Conservation (phyloP, 495 filamentous ascomycete species). For the Neurospora africana region DNA sequence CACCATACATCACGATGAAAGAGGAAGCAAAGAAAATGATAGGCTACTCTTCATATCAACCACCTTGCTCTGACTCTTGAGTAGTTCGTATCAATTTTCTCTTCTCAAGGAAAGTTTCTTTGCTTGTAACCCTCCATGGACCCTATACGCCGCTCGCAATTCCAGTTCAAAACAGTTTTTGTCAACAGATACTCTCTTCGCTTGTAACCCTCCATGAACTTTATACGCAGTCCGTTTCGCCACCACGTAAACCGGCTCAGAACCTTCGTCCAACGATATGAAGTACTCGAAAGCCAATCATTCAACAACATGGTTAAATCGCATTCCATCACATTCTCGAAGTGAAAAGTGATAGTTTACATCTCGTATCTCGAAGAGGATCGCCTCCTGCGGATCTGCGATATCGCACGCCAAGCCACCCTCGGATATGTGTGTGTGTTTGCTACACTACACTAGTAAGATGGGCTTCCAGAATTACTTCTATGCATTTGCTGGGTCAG, state of each 20-base stretch:
- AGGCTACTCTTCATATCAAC: not conserved
- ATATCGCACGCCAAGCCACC: not conserved
- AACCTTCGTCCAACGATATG: not conserved
- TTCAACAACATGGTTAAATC: not conserved
- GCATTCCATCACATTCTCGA: not conserved
- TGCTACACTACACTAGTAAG: not conserved
- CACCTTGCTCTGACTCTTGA: not conserved
- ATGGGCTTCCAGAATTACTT: not conserved
- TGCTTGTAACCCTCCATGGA: not conserved
- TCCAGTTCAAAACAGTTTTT: not conserved
- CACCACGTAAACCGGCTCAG: not conserved
- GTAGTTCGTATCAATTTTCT: not conserved
- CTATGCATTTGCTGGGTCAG: not conserved
- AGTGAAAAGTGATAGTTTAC: not conserved
- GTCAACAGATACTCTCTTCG: not conserved
- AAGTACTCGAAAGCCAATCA: not conserved
- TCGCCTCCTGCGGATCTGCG: not conserved
- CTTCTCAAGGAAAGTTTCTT: not conserved
- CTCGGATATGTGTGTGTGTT: not conserved
- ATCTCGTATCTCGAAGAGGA: not conserved
- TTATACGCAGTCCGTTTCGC: not conserved
- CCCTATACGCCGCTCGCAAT: not conserved
- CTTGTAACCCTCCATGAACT: not conserved
- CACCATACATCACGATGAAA: not conserved
- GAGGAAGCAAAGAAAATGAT: not conserved